These are phyloP conservation scores for Senna tora DNA, from an alignment of 306 rosid species.

Conservation along the genomic window DNA sequence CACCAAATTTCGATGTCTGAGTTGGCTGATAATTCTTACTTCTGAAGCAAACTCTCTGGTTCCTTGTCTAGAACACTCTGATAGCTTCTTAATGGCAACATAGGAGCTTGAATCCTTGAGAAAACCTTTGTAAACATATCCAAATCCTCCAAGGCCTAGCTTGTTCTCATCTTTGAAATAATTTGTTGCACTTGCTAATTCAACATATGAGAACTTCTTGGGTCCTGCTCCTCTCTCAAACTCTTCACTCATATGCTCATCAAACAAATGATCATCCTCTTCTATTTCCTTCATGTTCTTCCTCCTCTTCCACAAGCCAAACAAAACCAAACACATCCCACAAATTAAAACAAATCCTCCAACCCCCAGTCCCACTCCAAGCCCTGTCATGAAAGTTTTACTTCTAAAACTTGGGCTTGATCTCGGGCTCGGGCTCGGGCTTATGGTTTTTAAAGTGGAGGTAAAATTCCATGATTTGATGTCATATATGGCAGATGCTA, in stretches of 20 bases:
- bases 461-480: slow-evolving; percentile 38
- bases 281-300: background rate
- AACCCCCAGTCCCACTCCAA: background rate
- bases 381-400: background rate
- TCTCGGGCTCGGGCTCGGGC: too few species aligned
- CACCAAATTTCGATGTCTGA: background rate
- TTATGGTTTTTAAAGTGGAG: slow-evolving; percentile 27
- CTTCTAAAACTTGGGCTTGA: slow-evolving; percentile 8
- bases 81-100: background rate
- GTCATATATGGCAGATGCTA: background rate
- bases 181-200: background rate
- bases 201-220: background rate
- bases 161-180: background rate
- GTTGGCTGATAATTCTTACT: background rate
- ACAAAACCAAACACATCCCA: background rate
- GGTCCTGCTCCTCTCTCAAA: slow-evolving; percentile 19
- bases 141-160: slow-evolving; percentile 31
- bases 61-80: background rate
- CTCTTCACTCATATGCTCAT: background rate
- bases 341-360: background rate
- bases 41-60: slow-evolving; percentile 3
- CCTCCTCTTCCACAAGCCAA: background rate
- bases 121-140: slow-evolving; percentile 38
- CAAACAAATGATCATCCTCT: background rate
- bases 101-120: background rate